phyloP scores from a whole-genome alignment of 2,329 filamentous ascomycete genomes.

The Diplodia corticola region DNA sequence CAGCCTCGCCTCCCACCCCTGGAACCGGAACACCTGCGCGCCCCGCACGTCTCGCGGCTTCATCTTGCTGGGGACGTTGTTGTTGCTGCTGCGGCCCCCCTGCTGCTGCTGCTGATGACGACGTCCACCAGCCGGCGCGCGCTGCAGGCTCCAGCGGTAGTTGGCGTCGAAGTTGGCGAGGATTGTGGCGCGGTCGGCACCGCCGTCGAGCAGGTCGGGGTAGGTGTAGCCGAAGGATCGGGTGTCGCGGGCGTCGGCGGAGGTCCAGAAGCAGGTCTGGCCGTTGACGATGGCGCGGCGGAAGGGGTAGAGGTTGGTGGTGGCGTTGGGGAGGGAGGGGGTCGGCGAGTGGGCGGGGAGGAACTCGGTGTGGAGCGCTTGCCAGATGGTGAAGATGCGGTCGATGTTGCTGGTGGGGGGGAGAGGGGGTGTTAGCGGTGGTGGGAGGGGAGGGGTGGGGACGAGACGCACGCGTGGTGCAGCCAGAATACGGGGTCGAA shows the following conservation, averaged over 20 bases:
- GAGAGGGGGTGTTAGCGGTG: too few species aligned
- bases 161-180: background rate
- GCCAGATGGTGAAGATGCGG: background rate
- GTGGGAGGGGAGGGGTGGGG: too few species aligned
- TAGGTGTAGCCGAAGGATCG: background rate
- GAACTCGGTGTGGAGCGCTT: background rate
- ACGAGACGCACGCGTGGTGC: background rate
- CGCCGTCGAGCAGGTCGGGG: background rate
- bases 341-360: background rate
- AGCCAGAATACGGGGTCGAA: background rate
- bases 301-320: background rate
- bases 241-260: background rate
- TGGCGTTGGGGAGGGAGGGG: background rate
- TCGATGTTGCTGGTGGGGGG: background rate
- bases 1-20: background rate
- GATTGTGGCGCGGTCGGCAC: background rate
- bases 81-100: background rate
- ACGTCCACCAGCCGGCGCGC: background rate
- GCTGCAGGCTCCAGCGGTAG: background rate
- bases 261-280: background rate
- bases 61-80: background rate
- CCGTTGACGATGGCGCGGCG: background rate
- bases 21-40: background rate
- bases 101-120: too few species aligned
- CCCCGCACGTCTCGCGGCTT: background rate